phyloP scores from a whole-genome alignment of 108 stramenopile genomes.

The Cyclotella atomus region DNA sequence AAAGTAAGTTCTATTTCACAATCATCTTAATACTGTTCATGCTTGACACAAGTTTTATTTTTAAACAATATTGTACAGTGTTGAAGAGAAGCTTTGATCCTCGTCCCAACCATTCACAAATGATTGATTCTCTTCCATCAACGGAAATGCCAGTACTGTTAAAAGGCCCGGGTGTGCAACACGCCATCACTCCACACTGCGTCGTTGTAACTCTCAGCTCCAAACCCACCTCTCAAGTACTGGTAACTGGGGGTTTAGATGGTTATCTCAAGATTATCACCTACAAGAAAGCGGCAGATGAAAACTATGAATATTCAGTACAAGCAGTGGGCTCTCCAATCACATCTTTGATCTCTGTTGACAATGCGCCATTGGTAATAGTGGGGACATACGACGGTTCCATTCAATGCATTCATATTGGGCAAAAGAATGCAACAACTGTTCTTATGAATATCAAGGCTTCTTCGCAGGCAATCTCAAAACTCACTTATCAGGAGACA shows the following conservation, averaged over 20 bases:
- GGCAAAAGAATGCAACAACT: background rate
- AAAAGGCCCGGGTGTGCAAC: background rate
- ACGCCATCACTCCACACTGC: background rate
- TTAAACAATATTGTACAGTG: too few species aligned
- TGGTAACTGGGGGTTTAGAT: background rate
- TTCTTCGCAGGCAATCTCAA: background rate
- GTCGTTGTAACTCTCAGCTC: background rate
- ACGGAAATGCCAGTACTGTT: background rate
- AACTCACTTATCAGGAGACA: background rate
- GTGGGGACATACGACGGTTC: background rate
- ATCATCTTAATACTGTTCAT: too few species aligned
- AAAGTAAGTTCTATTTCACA: too few species aligned
- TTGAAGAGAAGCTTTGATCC: too few species aligned
- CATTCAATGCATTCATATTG: slow-evolving; percentile 1
- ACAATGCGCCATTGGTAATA: background rate
- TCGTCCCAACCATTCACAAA: too few species aligned
- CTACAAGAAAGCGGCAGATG: background rate
- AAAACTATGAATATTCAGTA: background rate
- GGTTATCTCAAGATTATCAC: background rate
- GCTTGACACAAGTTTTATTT: too few species aligned
- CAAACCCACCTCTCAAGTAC: background rate
- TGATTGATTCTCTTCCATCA: background rate
- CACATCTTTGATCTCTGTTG: slow-evolving; percentile 1
- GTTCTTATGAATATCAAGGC: background rate
- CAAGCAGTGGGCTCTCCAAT: slow-evolving; percentile 2